Evolutionary conservation across 176 grass and related monocot species (phyloP), one percentile per base, ranked within the genome.

Genomic region (Tillandsia fasciculata): DNA sequence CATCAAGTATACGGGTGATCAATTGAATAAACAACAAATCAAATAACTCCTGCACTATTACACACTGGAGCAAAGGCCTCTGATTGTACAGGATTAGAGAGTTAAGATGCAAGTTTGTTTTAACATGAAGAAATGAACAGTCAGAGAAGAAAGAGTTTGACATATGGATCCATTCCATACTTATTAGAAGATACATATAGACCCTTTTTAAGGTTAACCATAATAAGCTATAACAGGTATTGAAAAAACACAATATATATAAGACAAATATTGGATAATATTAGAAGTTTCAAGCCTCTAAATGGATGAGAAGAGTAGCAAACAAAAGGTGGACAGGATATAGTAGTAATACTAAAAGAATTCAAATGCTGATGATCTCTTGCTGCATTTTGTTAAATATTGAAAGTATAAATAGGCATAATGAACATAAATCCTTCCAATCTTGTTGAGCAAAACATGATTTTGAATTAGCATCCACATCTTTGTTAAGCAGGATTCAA

Each of bases 361-460:
- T 61, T 42, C 33, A 61, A 61, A 20, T 61, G 22, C 2, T 9
- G 22, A 61, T 7, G 56, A 20, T 61, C 13, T 2, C 56, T 17
- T 61, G 56, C 17, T 9, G 22, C 0, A 6, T 61, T 20, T 61
- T 61, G 53, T 17, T n/a, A 57, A 6, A n/a, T 61, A 61, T 61
- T 50, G 49, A 73, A 12, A 77, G 77, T 75, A 72, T 0, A 49
- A 50, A 54, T 61, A 79, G 53, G 26, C 72, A 48, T 76, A 58
- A 80, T 2, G 56, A 59, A 59, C 56, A 8, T 10, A 59, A 17
- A 59, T 59, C 8, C 14, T 59, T 59, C n/a, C 56, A 15, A 59
- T 20, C 56, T 59, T 59, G n/a, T 59, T 20, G 2, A 57, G 14
- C 15, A 61, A 9, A 9, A 61, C 56, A 61, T 7, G 8, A 18